A percentile compares a stretch with the other conserved stretches of the same genome.
These are phyloP conservation scores for Bipolaris cookei DNA, from an alignment of 2,329 filamentous ascomycete genomes.

Conservation along the genomic window DNA sequence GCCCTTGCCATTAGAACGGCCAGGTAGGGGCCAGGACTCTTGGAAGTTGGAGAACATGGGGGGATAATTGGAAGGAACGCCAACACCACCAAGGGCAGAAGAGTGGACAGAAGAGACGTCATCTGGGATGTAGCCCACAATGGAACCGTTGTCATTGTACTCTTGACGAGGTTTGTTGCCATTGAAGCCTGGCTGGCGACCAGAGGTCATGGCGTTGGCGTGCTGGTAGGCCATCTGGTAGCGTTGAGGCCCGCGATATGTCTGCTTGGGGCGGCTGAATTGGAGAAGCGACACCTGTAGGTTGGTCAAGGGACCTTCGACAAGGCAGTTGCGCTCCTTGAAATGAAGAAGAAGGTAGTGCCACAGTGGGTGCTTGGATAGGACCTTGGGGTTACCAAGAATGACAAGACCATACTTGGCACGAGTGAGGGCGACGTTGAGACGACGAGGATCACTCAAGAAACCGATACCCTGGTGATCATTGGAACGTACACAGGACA, in stretches of 20 bases:
- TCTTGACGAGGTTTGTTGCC: conserved; percentile 61
- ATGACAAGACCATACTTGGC: conserved; percentile 97
- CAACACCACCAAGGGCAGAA: conserved; percentile 83
- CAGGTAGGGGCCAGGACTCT: conserved; percentile 87
- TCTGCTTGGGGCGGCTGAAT: conserved; percentile 91
- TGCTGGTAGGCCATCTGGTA: conserved; percentile 81
- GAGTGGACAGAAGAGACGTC: conserved; percentile 96
- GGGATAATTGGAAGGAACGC: conserved; percentile 82
- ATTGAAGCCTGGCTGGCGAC: conserved; percentile 47
- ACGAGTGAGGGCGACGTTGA: conserved; percentile 95
- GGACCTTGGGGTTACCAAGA: conserved; percentile 94
- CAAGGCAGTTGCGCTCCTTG: conserved; percentile 94
- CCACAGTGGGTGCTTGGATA: conserved; percentile 98
- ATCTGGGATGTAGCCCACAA: conserved; percentile 94
- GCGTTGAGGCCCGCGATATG: conserved; percentile 85
- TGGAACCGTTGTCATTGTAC: conserved; percentile 79
- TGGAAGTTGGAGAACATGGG: conserved; percentile 95
- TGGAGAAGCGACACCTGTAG: conserved; percentile 94
- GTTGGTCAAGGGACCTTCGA: conserved; percentile 93
- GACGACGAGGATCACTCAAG: conserved; percentile 93
- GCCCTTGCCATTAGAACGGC: conserved; percentile 71
- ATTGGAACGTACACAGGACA: conserved; percentile 97
- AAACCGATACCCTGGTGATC: conserved; percentile 99
- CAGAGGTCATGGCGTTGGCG: conserved; percentile 64
- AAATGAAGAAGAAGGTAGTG: conserved; percentile 94